phyloP scores from a whole-genome alignment of 805 yeast species.

The Yarrowia sp. region DNA sequence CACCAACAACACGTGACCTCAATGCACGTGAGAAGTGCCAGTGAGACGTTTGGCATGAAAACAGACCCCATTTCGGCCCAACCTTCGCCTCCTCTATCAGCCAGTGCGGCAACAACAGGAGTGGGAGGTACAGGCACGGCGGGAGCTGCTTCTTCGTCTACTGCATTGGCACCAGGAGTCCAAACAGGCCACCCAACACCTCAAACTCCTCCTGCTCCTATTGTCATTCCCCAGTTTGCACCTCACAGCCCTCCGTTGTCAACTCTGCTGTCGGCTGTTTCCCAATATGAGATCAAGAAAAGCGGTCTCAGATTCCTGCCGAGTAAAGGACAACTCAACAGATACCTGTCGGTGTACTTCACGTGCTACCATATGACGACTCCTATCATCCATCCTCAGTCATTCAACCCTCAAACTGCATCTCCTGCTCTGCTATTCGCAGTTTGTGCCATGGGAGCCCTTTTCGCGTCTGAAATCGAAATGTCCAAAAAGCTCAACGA shows the following conservation, averaged over 20 bases:
- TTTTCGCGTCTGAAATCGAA: slow-evolving; percentile 45
- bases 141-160: neutral
- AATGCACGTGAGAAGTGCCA: slow-evolving; percentile 25
- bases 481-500: slow-evolving; percentile 46
- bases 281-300: slow-evolving; percentile 41
- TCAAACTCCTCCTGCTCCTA: slow-evolving; percentile 29
- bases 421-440: slow-evolving; percentile 49
- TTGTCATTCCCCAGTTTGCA: slow-evolving; percentile 22
- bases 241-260: slow-evolving; percentile 40
- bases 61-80: slow-evolving; percentile 31
- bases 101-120: slow-evolving; percentile 41
- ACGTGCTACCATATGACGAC: slow-evolving; percentile 48
- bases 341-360: slow-evolving; percentile 49
- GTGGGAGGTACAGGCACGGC: neutral
- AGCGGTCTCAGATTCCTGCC: slow-evolving; percentile 41
- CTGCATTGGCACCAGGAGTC: neutral
- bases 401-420: slow-evolving; percentile 47
- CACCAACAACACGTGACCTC: slow-evolving; percentile 24
- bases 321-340: slow-evolving; percentile 47
- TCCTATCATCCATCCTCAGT: slow-evolving; percentile 49
- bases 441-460: slow-evolving; percentile 50
- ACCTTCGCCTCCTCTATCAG: slow-evolving; percentile 37
- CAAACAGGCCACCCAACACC: neutral
- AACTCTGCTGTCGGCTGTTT: slow-evolving; percentile 41
- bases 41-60: slow-evolving; percentile 17